Base-by-base conservation (phyloP, 228 moss, liverwort and hornwort genomes). In the Sphagnum magellanicum region DNA sequence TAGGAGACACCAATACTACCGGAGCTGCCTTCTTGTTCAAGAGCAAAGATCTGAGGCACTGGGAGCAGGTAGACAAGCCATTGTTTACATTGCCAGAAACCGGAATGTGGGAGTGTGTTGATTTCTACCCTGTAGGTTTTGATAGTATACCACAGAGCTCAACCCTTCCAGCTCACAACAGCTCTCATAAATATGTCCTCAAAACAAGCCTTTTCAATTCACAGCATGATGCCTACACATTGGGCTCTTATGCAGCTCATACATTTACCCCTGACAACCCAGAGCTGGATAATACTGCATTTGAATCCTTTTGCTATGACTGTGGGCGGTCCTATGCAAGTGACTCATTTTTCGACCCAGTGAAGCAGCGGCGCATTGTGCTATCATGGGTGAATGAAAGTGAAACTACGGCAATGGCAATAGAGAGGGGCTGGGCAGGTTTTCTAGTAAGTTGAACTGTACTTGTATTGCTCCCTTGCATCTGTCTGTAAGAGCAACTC, bases 1-100 rank as follows among this genome's bases (percentile, higher is more conserved):
- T 64, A 5, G 81, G 60, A 32, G 32, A 32, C 32, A 32, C 32
- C 32, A 32, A 32, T 32, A 73, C 63, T 59, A 67, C 71, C 32
- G 93, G 93, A 16, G 74, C 83, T 69, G 83, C 87, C 0, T 63
- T 93, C 68, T 59, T 93, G 13, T 91, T 81, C 72, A 74, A 62
- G 65, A 93, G 93, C 50, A 59, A 16, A 16, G 89, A 93, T 60
- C 83, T 93, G 32, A 65, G 16, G 63, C 71, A 74, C 50, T 93
- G 91, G 93, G 73, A 79, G 3, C 55, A 81, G 16, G 68, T 78
- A 32, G 71, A 78, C 0, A 63, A 71, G 1, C 73, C 51, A 4
- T 77, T 91, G 8, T 77, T 77, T 53, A 7, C 68, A 4, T 77
- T 89, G 46, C 59, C 74, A 5, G 55, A 67, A 12, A 70, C 89